A percentile compares a stretch with the other conserved stretches of the same genome.
Conservation (phyloP, 768 basidiomycete species). For the Neoboletus brunneissimus region DNA sequence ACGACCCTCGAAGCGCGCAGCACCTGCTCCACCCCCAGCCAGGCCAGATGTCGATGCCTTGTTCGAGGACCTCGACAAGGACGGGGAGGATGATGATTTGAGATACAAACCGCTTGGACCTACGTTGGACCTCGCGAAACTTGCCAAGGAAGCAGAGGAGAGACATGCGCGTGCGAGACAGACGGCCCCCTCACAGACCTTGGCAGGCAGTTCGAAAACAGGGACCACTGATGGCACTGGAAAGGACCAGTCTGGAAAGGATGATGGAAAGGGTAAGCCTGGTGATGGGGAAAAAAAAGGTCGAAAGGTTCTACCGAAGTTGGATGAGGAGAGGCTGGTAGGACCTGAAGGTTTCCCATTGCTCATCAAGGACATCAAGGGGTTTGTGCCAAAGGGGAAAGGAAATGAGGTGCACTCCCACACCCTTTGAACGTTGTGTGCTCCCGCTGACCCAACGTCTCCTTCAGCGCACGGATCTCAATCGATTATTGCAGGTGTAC, state of each 20-base stretch:
- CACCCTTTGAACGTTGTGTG: neutral
- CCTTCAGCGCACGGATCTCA: conserved; percentile 72
- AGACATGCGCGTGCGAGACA: conserved; percentile 34
- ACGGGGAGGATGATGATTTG: conserved; percentile 44
- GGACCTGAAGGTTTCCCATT: conserved; percentile 75
- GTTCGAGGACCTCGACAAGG: conserved; percentile 49
- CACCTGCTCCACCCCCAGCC: conserved; percentile 12
- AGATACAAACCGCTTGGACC: conserved; percentile 47
- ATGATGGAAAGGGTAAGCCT: conserved; percentile 7
- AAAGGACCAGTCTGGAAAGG: conserved; percentile 4
- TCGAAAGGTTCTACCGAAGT: conserved; percentile 42
- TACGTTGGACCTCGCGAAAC: conserved; percentile 49
- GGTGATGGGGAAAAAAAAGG: conserved; percentile 29
- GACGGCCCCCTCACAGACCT: conserved; percentile 41
- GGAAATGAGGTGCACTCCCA: conserved; percentile 73
- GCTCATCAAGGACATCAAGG: conserved; percentile 71
- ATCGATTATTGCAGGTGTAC: conserved; percentile 76
- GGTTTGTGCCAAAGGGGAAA: conserved; percentile 82
- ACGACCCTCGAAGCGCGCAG: conserved; percentile 27
- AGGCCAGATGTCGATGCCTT: conserved; percentile 39
- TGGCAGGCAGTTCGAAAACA: conserved; percentile 46
- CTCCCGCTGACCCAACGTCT: neutral
- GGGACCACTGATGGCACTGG: conserved; percentile 17
- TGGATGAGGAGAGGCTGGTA: conserved; percentile 77
- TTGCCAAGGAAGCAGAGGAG: conserved; percentile 55